These are phyloP conservation scores for Carex kokanica DNA, from an alignment of 176 grass and related monocot genomes.

Conservation along the genomic window DNA sequence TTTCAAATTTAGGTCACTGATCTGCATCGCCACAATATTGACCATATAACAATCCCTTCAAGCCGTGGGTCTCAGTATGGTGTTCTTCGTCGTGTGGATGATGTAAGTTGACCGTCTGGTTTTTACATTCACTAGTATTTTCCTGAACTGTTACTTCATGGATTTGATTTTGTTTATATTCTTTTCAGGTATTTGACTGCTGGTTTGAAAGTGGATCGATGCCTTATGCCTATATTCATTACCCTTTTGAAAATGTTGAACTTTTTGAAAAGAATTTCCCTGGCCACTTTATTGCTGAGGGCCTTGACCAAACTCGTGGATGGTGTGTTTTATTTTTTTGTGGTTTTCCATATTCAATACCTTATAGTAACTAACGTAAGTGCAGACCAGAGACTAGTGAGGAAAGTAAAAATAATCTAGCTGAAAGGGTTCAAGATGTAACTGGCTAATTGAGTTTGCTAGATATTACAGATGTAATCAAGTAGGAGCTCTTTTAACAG, in stretches of 20 bases:
- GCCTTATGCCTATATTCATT: slow-evolving; percentile 99
- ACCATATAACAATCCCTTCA: slow-evolving; percentile 96
- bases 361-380: background rate
- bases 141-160: background rate
- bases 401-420: background rate
- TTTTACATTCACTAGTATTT: background rate
- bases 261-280: slow-evolving; percentile 97
- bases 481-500: background rate
- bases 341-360: background rate
- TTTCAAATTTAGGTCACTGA: slow-evolving; percentile 62
- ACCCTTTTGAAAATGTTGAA: slow-evolving; percentile 96
- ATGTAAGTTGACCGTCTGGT: slow-evolving; percentile 46
- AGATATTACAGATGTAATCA: background rate
- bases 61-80: slow-evolving; percentile 62
- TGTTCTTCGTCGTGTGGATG: slow-evolving; percentile 87
- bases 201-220: slow-evolving; percentile 99
- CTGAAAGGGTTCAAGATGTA: background rate
- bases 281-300: slow-evolving; percentile 96
- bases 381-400: background rate
- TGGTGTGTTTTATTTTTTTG: slow-evolving; percentile 50
- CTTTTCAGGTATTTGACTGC: slow-evolving; percentile 90
- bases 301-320: slow-evolving; percentile 95
- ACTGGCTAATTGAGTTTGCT: slow-evolving; percentile 1
- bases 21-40: slow-evolving; percentile 95
- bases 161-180: slow-evolving; percentile 11